phyloP scores from a whole-genome alignment of 2,329 filamentous ascomycete species.

The Pyricularia sp. region DNA sequence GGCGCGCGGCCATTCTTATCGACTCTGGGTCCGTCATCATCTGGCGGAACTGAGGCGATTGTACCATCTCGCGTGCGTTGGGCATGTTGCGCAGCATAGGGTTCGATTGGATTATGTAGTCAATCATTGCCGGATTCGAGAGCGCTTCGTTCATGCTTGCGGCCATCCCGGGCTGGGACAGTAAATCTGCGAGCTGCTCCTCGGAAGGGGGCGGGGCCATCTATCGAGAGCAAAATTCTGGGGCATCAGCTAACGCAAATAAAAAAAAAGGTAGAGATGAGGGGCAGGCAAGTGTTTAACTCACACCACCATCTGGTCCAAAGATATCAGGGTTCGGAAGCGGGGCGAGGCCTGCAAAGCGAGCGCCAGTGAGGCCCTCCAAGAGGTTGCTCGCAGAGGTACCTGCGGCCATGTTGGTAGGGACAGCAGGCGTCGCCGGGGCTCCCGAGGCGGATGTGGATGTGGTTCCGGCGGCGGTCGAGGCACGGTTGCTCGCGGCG shows the following conservation, averaged over 20 bases:
- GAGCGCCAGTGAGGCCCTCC: slow-evolving; percentile 78
- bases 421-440: slow-evolving; percentile 46
- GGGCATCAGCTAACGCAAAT: not conserved
- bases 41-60: slow-evolving; percentile 74
- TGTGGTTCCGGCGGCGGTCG: slow-evolving; percentile 20
- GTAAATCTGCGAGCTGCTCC: slow-evolving; percentile 71
- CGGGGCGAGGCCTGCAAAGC: slow-evolving; percentile 84
- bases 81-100: slow-evolving; percentile 67
- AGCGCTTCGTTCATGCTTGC: slow-evolving; percentile 88
- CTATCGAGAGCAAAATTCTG: slow-evolving; percentile 29
- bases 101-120: slow-evolving; percentile 88
- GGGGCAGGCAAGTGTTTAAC: slow-evolving; percentile 21
- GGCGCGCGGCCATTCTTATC: slow-evolving; percentile 67
- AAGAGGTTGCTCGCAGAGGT: slow-evolving; percentile 72
- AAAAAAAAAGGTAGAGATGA: not conserved
- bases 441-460: slow-evolving; percentile 17
- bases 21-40: slow-evolving; percentile 90
- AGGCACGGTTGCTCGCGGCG: slow-evolving; percentile 66
- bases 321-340: slow-evolving; percentile 82
- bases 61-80: slow-evolving; percentile 69
- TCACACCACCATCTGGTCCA: slow-evolving; percentile 84
- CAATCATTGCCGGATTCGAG: slow-evolving; percentile 85
- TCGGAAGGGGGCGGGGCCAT: slow-evolving; percentile 74
- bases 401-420: slow-evolving; percentile 67
- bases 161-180: slow-evolving; percentile 77